Percentiles rank a stretch among this genome's conserved stretches.
Evolutionary conservation across 306 rosid species (phyloP).

Genomic region (Abrus precatorius): DNA sequence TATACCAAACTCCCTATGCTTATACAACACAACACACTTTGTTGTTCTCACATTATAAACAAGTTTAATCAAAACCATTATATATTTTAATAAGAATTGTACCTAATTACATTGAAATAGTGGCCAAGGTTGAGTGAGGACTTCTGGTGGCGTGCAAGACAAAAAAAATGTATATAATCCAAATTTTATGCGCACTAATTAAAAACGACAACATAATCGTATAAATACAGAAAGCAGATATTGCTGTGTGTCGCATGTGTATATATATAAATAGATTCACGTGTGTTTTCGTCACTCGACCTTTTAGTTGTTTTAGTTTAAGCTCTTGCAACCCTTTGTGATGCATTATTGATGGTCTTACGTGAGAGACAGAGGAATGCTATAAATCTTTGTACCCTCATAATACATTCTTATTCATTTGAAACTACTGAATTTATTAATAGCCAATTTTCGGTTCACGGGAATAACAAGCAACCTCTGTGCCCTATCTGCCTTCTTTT

Average conservation of each 20-base stretch:
- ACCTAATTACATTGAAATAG: background rate
- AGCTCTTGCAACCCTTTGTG: background rate
- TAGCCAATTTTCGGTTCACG: slow-evolving; percentile 20
- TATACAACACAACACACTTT: background rate
- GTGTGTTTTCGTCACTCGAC: background rate
- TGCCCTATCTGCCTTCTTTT: slow-evolving; percentile 23
- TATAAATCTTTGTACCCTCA: slow-evolving; percentile 26
- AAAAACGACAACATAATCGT: background rate
- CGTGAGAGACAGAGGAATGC: background rate
- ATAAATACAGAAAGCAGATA: background rate
- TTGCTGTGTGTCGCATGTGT: background rate
- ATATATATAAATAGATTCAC: slow-evolving; percentile 26
- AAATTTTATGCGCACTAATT: background rate
- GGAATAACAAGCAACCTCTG: background rate
- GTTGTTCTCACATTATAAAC: background rate
- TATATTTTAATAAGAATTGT: background rate
- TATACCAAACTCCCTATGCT: background rate
- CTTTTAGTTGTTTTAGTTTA: background rate
- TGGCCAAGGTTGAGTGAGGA: background rate
- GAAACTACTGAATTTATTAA: slow-evolving; percentile 24
- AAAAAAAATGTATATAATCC: background rate
- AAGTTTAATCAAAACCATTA: background rate
- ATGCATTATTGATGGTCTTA: slow-evolving; percentile 24
- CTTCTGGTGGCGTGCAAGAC: background rate
- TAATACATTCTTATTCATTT: slow-evolving; percentile 6